These are phyloP conservation scores for Fibroporia radiculosa DNA, from an alignment of 768 basidiomycete genomes.

Conservation along the genomic window DNA sequence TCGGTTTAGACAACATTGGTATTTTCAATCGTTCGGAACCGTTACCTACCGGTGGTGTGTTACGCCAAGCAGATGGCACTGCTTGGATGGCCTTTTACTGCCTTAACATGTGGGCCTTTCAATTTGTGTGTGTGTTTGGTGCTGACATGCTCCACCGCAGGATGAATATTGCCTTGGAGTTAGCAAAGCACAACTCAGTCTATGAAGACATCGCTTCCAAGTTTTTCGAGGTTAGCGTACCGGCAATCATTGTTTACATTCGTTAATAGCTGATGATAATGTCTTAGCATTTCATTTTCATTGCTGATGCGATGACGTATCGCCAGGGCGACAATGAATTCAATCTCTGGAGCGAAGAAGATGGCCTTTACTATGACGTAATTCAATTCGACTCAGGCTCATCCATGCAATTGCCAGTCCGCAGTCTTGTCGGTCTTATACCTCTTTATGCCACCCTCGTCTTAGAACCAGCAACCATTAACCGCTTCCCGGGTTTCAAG, in stretches of 20 bases:
- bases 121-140: background rate
- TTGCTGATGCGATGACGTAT: conserved; percentile 98
- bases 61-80: conserved; percentile 97
- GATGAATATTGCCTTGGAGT: conserved; percentile 94
- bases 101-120: conserved; percentile 74
- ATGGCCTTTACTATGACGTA: conserved; percentile 98
- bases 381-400: conserved; percentile 80
- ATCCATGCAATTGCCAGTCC: conserved; percentile 86
- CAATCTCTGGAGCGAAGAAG: conserved; percentile 92
- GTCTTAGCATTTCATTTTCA: conserved; percentile 94
- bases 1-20: conserved; percentile 97
- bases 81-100: conserved; percentile 99
- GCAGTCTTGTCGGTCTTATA: conserved; percentile 95
- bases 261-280: background rate
- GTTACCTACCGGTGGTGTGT: conserved; percentile 84
- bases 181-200: conserved; percentile 95
- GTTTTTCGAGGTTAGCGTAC: conserved; percentile 69
- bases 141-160: conserved; percentile 29
- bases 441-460: conserved; percentile 94
- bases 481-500: conserved; percentile 95
- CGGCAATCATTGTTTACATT: background rate
- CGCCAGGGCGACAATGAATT: conserved; percentile 67
- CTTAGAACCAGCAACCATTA: conserved; percentile 81
- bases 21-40: conserved; percentile 98
- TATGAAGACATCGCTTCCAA: conserved; percentile 99